phyloP scores from a whole-genome alignment of 768 basidiomycete genomes.

The Mycena kentingensis region DNA sequence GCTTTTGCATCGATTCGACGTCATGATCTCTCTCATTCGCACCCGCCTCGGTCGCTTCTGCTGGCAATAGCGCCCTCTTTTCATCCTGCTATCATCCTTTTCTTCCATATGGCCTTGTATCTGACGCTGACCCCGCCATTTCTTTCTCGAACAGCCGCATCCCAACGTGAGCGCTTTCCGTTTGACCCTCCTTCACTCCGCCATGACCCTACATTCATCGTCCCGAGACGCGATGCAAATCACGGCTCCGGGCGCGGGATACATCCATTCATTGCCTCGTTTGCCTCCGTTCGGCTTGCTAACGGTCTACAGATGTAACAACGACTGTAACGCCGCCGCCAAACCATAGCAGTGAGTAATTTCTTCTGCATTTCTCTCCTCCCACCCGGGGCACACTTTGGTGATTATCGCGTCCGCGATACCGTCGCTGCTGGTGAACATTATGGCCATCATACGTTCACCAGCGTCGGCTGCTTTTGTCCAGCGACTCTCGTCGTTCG shows the following conservation, averaged over 20 bases:
- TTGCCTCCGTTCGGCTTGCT: neutral
- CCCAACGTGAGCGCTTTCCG: conserved; percentile 2
- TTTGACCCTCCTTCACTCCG: neutral
- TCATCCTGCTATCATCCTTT: neutral
- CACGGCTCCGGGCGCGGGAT: too few relatives aligned
- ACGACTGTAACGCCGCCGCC: too few relatives aligned
- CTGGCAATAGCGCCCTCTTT: neutral
- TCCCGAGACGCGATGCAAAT: neutral
- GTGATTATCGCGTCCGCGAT: too few relatives aligned
- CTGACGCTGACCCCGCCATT: neutral
- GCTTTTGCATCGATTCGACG: neutral
- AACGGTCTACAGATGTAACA: neutral
- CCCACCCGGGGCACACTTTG: too few relatives aligned
- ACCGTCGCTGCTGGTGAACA: too few relatives aligned
- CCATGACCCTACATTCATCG: neutral
- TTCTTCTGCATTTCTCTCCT: too few relatives aligned
- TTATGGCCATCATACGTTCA: too few relatives aligned
- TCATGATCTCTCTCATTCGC: conserved; percentile 1
- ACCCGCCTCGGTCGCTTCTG: neutral
- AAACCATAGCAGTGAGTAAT: too few relatives aligned
- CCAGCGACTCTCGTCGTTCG: neutral
- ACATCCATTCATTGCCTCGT: too few relatives aligned
- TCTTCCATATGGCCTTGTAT: neutral
- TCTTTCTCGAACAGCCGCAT: neutral
- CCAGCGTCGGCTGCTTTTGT: too few relatives aligned